Percentiles rank a stretch among this genome's conserved stretches.
These are phyloP conservation scores for Rhododendron ferrugineum DNA, from an alignment of 148 eudicot species.

Conservation along the genomic window DNA sequence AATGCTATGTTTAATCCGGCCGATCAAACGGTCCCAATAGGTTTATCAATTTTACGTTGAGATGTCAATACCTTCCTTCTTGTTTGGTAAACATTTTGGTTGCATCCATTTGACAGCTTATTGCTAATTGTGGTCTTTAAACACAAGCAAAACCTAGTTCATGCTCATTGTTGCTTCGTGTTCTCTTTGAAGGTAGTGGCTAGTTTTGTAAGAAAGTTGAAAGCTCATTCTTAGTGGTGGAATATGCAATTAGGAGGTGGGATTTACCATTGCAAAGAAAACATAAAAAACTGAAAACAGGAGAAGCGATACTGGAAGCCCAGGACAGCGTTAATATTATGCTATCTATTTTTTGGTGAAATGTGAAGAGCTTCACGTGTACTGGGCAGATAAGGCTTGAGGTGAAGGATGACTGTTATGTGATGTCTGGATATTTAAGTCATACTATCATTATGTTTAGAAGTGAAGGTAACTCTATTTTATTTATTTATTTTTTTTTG, in stretches of 20 bases:
- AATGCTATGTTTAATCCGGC: neutral
- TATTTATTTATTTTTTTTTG: neutral
- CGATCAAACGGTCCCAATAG: neutral
- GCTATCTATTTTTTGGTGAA: neutral
- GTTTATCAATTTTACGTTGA: neutral
- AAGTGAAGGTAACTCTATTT: neutral
- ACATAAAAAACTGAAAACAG: neutral
- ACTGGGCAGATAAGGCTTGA: neutral
- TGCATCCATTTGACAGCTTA: neutral
- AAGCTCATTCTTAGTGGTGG: neutral
- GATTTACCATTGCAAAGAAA: neutral
- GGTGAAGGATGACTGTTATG: neutral
- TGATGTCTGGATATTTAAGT: neutral
- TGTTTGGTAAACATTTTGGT: neutral
- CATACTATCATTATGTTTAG: neutral
- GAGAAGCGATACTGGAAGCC: neutral
- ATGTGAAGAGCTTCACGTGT: neutral
- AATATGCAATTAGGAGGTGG: neutral
- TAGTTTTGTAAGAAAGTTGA: neutral
- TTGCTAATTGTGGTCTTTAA: neutral
- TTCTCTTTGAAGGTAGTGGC: neutral
- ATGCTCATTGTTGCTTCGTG: neutral
- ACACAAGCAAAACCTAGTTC: neutral
- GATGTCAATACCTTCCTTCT: neutral
- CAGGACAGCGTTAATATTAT: neutral